These are phyloP conservation scores for Tuber umbilicatum DNA, from an alignment of 495 filamentous ascomycete genomes.

Conservation along the genomic window DNA sequence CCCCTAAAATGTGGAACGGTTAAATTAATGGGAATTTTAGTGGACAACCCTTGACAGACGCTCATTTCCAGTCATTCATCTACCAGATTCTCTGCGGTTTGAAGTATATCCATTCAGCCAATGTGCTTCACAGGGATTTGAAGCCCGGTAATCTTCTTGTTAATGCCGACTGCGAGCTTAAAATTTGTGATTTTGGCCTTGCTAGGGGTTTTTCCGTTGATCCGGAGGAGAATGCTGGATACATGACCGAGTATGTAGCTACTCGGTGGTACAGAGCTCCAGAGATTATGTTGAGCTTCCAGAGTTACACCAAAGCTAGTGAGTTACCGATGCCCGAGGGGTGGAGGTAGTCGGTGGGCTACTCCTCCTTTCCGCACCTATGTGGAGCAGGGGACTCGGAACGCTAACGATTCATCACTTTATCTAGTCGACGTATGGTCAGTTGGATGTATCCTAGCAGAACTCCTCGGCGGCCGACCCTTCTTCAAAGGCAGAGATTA, in stretches of 20 bases:
- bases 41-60: constrained; percentile 90
- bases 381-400: neutral
- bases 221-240: constrained; percentile 95
- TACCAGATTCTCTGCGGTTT: constrained; percentile 92
- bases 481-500: constrained; percentile 99
- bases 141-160: constrained; percentile 96
- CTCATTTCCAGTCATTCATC: constrained; percentile 91
- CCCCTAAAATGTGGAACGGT: neutral
- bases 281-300: constrained; percentile 99
- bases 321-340: constrained; percentile 46
- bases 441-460: constrained; percentile 93
- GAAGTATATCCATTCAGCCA: constrained; percentile 98
- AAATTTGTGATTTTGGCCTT: constrained; percentile 97
- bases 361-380: neutral
- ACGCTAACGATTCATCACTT: neutral
- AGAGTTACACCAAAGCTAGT: constrained; percentile 99
- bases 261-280: constrained; percentile 98
- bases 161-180: constrained; percentile 97
- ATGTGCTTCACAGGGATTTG: constrained; percentile 90
- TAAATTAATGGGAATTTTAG: constrained; percentile 46
- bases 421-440: constrained; percentile 75
- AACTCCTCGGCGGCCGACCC: constrained; percentile 88
- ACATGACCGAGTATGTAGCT: constrained; percentile 99
- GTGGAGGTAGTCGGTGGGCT: constrained; percentile 1
- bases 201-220: constrained; percentile 94